Base-by-base conservation (phyloP, 371 early-diverging fungal genomes). In the Spraguea lophii region DNA sequence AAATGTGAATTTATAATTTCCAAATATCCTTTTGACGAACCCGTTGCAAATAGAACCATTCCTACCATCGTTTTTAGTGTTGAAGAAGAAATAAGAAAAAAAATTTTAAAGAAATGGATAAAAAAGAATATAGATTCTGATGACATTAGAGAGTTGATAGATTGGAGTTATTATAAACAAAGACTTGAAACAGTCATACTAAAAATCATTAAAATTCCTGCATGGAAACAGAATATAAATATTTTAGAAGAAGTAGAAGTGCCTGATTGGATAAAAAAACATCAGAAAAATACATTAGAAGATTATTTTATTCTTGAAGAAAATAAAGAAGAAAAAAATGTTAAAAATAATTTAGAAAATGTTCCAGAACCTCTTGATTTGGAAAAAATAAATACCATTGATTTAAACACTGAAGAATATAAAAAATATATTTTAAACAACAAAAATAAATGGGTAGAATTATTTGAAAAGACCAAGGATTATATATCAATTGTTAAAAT, bases 91-190 rank as follows among this genome's bases (percentile, higher is more conserved):
- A 78, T 84, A 23, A 77, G 75, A 58, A 76, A 80, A 43, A 81
- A 83, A 62, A 92, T 78, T 60, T 63, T 95, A 38, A 75, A 85
- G 13, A 83, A 82, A 60, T 99, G 97, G 97, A 74, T 90, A 48
- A 25, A 32, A 48, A 59, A 19, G 42, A 71, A 22, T 67, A 75
- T 34, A 74, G 76, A 54, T 75, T 80, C 66, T 81, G n/a, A n/a
- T n/a, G 87, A 62, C 80, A 87, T 61, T 76, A 88, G 35, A 38
- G 78, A 80, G 21, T 80, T 99, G 24, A 59, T 99, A 15, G 97
- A 99, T 70, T 99, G 99, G 99, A 71, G 78, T 36, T 99, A 99
- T 69, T 99, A 99, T 63, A 56, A 83, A 48, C 90, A 90, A 56
- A 81, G 97, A 27, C 84, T 95, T 55, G 85, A 84, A 15, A 78